Conservation (phyloP, 352 stramenopile genomes). For the Phytophthora europaea region DNA sequence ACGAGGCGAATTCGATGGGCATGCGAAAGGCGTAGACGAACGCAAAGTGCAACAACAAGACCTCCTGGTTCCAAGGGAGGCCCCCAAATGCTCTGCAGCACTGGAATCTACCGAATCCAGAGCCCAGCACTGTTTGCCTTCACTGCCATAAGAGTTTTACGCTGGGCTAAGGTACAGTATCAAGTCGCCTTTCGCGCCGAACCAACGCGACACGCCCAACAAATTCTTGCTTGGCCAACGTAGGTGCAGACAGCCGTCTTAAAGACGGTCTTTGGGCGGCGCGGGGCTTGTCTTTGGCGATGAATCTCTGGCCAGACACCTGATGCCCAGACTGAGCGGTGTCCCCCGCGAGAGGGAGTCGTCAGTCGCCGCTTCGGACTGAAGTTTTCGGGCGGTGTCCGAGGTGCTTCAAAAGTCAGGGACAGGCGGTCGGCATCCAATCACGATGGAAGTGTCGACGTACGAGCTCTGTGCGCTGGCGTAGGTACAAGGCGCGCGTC, state of each 20-base stretch:
- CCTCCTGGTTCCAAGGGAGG: not conserved
- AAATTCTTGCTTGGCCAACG: not conserved
- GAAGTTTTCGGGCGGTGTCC: not conserved
- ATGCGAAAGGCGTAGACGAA: constrained; percentile 28
- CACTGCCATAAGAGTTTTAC: not conserved
- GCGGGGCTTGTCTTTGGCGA: constrained; percentile 8
- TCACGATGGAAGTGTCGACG: constrained; percentile 18
- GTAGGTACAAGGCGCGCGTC: constrained; percentile 13
- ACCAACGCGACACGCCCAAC: not conserved
- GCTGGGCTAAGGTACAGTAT: not conserved
- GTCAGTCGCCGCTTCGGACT: not conserved
- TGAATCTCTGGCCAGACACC: not conserved
- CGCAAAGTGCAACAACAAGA: constrained; percentile 10
- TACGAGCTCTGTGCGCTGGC: constrained; percentile 20
- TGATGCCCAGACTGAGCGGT: not conserved
- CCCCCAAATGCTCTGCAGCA: not conserved
- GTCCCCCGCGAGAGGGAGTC: not conserved
- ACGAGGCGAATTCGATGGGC: constrained; percentile 25
- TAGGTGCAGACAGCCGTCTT: not conserved
- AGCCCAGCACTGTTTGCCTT: not conserved
- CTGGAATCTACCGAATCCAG: not conserved
- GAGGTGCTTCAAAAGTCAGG: constrained; percentile 27
- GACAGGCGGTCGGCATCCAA: constrained; percentile 32
- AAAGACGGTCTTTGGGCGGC: no score
- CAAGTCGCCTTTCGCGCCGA: not conserved